Percentiles rank a stretch among this genome's conserved stretches.
These are phyloP conservation scores for Acanthamoeba healyi DNA, from an alignment of 208 protist genomes.

Conservation along the genomic window DNA sequence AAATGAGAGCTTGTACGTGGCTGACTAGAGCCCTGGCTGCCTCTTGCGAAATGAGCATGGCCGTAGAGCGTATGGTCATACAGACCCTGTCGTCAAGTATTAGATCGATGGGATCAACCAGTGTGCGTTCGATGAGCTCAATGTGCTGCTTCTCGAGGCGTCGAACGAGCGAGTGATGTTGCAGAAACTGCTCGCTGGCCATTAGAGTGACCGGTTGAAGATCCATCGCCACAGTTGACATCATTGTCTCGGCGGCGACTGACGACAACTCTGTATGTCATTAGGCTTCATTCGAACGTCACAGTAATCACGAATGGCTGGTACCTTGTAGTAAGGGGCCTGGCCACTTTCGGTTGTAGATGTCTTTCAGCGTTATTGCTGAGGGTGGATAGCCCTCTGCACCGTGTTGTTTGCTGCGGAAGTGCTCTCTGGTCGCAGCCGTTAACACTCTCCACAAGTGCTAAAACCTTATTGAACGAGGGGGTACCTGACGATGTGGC, in stretches of 20 bases:
- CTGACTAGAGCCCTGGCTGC: not conserved
- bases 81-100: conserved; percentile 25
- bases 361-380: conserved; percentile 1
- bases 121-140: not conserved
- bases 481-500: not conserved
- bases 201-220: not conserved
- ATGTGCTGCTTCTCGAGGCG: conserved; percentile 1
- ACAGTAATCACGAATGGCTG: not conserved
- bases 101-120: not conserved
- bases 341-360: not conserved
- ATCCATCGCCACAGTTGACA: not conserved
- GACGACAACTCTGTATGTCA: not conserved
- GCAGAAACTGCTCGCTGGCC: not conserved
- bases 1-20: not conserved
- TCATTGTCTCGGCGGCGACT: not conserved
- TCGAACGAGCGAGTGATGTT: not conserved
- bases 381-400: not conserved
- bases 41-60: not conserved
- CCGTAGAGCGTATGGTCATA: not conserved
- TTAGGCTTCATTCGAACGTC: not conserved
- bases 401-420: not conserved
- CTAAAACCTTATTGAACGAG: not conserved
- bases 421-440: not conserved
- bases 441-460: too few relatives aligned
- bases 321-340: not conserved